Percentiles rank a stretch among this genome's conserved stretches.
Conservation (phyloP, 2,329 filamentous ascomycete genomes). For the Xylariaceae sp. region DNA sequence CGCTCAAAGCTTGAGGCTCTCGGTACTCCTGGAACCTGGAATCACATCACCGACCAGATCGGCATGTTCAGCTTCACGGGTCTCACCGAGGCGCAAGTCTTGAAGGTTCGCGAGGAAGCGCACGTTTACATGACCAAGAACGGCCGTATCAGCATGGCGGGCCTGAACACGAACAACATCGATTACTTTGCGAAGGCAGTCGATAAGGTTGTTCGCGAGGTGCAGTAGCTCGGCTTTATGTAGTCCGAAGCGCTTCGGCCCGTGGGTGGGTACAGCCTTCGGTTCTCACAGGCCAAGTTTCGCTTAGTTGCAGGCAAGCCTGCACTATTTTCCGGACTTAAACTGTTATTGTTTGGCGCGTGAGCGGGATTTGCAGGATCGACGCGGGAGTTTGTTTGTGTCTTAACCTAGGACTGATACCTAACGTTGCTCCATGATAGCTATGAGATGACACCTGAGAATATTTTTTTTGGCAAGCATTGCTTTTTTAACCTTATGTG, state of each 20-base stretch:
- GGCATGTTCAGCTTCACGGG: constrained; percentile 99
- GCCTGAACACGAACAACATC: constrained; percentile 86
- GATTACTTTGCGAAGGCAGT: constrained; percentile 90
- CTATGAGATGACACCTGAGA: constrained; percentile 11
- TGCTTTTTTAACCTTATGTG: neutral
- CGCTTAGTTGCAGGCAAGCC: constrained; percentile 12
- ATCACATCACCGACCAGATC: constrained; percentile 97
- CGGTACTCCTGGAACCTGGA: constrained; percentile 85
- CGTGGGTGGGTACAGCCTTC: constrained; percentile 4
- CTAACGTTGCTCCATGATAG: constrained; percentile 1
- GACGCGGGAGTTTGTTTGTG: constrained; percentile 8
- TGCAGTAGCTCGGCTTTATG: constrained; percentile 18
- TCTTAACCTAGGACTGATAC: neutral
- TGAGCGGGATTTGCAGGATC: constrained; percentile 5
- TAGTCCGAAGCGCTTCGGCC: constrained; percentile 3
- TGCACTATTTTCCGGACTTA: constrained; percentile 5
- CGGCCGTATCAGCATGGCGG: constrained; percentile 95
- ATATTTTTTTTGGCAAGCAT: neutral
- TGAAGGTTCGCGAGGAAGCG: constrained; percentile 61
- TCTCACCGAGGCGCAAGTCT: constrained; percentile 66
- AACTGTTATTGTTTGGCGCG: constrained; percentile 8
- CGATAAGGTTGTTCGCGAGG: constrained; percentile 70
- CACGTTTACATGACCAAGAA: constrained; percentile 97
- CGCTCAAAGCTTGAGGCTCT: constrained; percentile 76
- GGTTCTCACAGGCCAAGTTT: constrained; percentile 14